A percentile compares a stretch with the other conserved stretches of the same genome.
Conservation (phyloP, 2,329 filamentous ascomycete species). For the Cyanodermella asteris region DNA sequence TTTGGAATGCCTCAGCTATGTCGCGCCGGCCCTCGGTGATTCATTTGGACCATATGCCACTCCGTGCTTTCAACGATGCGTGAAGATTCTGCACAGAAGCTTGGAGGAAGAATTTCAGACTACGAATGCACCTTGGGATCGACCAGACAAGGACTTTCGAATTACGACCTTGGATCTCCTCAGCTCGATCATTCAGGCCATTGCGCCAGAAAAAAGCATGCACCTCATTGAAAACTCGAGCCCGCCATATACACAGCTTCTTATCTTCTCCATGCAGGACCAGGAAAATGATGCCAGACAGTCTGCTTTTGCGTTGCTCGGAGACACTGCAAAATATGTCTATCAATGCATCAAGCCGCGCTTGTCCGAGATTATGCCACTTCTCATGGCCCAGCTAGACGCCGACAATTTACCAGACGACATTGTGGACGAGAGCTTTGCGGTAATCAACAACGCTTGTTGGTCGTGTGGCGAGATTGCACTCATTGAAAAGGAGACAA, state of each 20-base stretch:
- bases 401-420: slow-evolving; percentile 55
- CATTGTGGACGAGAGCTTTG: slow-evolving; percentile 65
- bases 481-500: slow-evolving; percentile 48
- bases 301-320: slow-evolving; percentile 83
- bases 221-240: slow-evolving; percentile 55
- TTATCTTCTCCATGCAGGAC: slow-evolving; percentile 85
- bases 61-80: slow-evolving; percentile 71
- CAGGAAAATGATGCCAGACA: slow-evolving; percentile 79
- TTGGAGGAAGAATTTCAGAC: slow-evolving; percentile 59
- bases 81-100: slow-evolving; percentile 79
- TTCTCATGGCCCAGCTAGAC: slow-evolving; percentile 74
- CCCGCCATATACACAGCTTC: slow-evolving; percentile 71
- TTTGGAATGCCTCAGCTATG: slow-evolving; percentile 88
- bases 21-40: slow-evolving; percentile 65
- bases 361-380: slow-evolving; percentile 48
- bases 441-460: slow-evolving; percentile 93
- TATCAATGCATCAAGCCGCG: slow-evolving; percentile 60
- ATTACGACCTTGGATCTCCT: slow-evolving; percentile 86
- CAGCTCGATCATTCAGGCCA: slow-evolving; percentile 78
- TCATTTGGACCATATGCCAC: slow-evolving; percentile 67
- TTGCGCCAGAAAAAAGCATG: slow-evolving; percentile 51
- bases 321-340: slow-evolving; percentile 84
- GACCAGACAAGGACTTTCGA: slow-evolving; percentile 89
- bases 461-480: slow-evolving; percentile 92
- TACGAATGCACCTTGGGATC: slow-evolving; percentile 41